phyloP scores from a whole-genome alignment of 345 rosid species.

The Eucalyptus erythrocorys region DNA sequence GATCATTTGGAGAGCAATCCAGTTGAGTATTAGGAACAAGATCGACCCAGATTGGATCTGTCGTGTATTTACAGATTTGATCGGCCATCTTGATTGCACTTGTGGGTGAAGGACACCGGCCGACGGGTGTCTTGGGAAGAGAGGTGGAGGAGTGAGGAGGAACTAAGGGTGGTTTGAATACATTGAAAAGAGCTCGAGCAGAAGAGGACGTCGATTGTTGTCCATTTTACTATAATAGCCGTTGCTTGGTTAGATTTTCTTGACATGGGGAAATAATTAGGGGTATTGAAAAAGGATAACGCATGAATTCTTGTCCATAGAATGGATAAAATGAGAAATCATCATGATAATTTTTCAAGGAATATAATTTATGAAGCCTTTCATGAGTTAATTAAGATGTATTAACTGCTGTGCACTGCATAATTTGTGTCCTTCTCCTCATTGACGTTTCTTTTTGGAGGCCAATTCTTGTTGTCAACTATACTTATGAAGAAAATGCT shows the following conservation, averaged over 20 bases:
- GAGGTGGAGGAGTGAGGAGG: background rate
- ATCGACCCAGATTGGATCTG: background rate
- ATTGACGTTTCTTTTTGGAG: background rate
- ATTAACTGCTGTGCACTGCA: background rate
- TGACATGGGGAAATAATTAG: background rate
- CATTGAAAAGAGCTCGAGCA: background rate
- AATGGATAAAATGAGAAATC: background rate
- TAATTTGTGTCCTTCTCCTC: background rate
- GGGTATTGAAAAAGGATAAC: background rate
- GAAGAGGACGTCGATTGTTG: background rate
- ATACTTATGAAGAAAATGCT: background rate
- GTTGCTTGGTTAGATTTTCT: background rate
- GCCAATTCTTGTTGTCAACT: background rate
- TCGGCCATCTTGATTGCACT: background rate
- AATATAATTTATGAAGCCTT: background rate
- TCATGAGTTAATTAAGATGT: background rate
- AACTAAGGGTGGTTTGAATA: background rate
- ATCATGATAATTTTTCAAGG: background rate
- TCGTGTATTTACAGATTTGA: background rate
- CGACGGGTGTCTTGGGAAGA: background rate
- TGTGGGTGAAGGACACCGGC: background rate
- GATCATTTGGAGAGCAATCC: background rate
- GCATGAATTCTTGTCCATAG: background rate
- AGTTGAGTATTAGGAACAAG: background rate
- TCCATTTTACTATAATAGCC: background rate